Base-by-base conservation (phyloP, 73 alveolate species). In the Blepharisma stoltei region DNA sequence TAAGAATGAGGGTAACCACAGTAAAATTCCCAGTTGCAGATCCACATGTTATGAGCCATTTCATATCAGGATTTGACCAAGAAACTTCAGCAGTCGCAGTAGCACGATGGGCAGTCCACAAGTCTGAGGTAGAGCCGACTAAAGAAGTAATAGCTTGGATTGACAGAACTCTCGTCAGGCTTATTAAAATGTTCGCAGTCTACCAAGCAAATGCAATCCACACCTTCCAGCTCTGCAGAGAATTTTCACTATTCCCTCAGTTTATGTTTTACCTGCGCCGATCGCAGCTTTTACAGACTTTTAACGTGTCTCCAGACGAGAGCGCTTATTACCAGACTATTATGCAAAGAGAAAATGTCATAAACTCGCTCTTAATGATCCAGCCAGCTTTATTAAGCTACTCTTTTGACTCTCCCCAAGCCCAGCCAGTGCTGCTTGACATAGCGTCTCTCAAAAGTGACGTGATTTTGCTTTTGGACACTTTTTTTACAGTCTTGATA, bases 261-360 rank as follows among this genome's bases (percentile, higher is more conserved):
- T 96, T 96, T 90, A 92, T 96, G 98, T 91, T 92, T 83, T 95
- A 96, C 82, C 87, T 96, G 73, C 78, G 99, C 78, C 87, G 99
- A 67, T 83, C 96, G 45, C 89, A 95, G 82, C 94, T 96, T 92
- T 79, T 96, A 85, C 98, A 94, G 70, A 92, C 97, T 50, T 96
- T 96, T 88, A 96, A 96, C 83, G 96, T 92, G 65, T 86, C 98
- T 68, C 99, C 99, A 4, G 99, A 96, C 80, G 99, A 96, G 88
- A 83, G 94, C 32, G 97, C 97, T 32, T 96, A 90, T 88, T 96
- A 96, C 81, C 82, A 97, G 75, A 81, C 85, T 69, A 86, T 95
- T 69, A 82, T 98, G 37, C 78, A 91, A 71, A 79, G 98, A 68
- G 99, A 98, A 86, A 91, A 88, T 77, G 98, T 93, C 18, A 90